Evolutionary conservation across 225 moss, liverwort and hornwort species (phyloP), one percentile per base, ranked within the genome.

Genomic region (Polytrichum formosum): DNA sequence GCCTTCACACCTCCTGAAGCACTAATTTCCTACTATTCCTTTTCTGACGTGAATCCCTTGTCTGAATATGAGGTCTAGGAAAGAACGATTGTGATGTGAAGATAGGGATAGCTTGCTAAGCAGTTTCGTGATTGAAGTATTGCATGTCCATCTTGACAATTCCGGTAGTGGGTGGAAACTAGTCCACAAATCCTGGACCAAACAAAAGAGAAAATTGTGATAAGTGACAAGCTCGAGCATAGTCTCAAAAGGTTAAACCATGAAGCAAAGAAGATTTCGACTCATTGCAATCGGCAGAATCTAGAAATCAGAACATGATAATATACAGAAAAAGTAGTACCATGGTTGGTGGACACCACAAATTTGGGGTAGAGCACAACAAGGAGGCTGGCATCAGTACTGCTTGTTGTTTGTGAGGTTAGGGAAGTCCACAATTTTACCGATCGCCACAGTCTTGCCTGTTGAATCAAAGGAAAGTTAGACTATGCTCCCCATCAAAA

Each of bases 401-500:
- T 80, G 72, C 28, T 22, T 64, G 46, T 33, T 16, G 7, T 17
- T 63, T 23, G 66, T 26, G 65, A 28, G 10, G 2, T 65, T 75
- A 56, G 81, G 81, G 18, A 88, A 76, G 30, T 77, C 84, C 46
- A 88, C 81, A 23, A 88, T 61, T 73, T 88, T 88, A 31, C 87
- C 87, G 70, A 88, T 88, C 28, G 87, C 87, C 54, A 88, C 82
- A 9, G 87, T 88, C 74, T 79, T 88, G 53, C 87, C 87, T 85
- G 74, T 33, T 54, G 56, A 53, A 33, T 27, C 18, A 4, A 33
- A 30, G 28, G 5, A 27, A 6, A 27, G 28, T 27, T 30, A 65
- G 6, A 65, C 19, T 6, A 65, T 30, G 7, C 27, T 65, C 46
- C 37, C 46, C 46, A 46, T 46, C 46, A 46, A 13, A 46, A 46